These are phyloP conservation scores for Metschnikowia hibisci DNA, from an alignment of 805 yeast genomes.

Conservation along the genomic window DNA sequence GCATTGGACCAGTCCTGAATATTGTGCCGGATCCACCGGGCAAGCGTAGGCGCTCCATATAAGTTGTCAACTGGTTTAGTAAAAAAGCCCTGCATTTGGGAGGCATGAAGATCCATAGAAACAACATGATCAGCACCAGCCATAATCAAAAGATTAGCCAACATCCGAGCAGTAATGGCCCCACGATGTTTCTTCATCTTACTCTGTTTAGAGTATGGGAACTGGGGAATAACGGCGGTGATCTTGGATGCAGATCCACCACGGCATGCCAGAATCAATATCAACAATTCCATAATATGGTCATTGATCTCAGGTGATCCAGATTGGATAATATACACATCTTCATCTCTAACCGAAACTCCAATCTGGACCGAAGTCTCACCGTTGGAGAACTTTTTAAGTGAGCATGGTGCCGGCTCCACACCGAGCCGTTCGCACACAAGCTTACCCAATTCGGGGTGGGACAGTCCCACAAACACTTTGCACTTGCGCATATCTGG, in stretches of 20 bases:
- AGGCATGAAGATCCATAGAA: conserved; percentile 93
- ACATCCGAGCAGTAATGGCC: conserved; percentile 97
- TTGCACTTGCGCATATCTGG: conserved; percentile 87
- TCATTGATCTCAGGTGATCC: conserved; percentile 88
- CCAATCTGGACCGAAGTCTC: conserved; percentile 97
- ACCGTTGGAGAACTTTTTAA: conserved; percentile 93
- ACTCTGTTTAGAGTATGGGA: conserved; percentile 89
- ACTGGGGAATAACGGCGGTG: conserved; percentile 95
- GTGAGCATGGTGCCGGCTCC: conserved; percentile 87
- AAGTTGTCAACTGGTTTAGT: conserved; percentile 95
- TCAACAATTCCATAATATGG: conserved; percentile 92
- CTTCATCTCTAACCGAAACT: conserved; percentile 93
- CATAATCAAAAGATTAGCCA: conserved; percentile 91
- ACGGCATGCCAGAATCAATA: conserved; percentile 89
- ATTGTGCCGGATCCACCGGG: conserved; percentile 91
- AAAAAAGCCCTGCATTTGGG: conserved; percentile 99
- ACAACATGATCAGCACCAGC: conserved; percentile 99
- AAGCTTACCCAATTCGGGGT: conserved; percentile 86
- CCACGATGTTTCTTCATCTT: conserved; percentile 99
- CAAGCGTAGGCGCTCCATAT: conserved; percentile 94
- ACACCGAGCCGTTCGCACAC: conserved; percentile 91
- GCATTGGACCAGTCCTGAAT: conserved; percentile 81
- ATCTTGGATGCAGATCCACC: conserved; percentile 98
- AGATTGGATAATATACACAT: conserved; percentile 82
- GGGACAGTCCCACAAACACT: conserved; percentile 94